A percentile compares a stretch with the other conserved stretches of the same genome.
Evolutionary conservation across 495 filamentous ascomycete species (phyloP).

Genomic region (Emericellopsis terricola): DNA sequence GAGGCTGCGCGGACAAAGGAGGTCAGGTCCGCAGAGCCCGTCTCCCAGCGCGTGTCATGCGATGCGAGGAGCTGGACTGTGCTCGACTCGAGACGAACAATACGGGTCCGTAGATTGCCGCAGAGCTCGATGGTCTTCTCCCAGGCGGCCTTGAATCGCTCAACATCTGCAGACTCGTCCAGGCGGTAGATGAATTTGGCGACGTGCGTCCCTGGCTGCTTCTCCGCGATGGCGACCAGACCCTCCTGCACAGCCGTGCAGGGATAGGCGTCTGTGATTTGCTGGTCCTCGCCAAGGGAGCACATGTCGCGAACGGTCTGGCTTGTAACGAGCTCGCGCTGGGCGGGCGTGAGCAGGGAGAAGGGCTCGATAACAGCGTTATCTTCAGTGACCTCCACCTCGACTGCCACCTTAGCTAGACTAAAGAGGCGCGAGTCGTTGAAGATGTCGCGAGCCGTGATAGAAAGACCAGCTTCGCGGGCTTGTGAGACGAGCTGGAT

Average conservation of each 20-base stretch:
- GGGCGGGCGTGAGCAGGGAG: constrained; percentile 19
- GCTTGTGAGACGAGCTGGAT: constrained; percentile 28
- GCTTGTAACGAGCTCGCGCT: constrained; percentile 11
- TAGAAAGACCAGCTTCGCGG: constrained; percentile 7
- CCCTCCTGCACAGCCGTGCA: constrained; percentile 38
- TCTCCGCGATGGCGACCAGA: constrained; percentile 24
- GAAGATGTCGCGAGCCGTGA: constrained; percentile 23
- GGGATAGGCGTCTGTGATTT: constrained; percentile 39
- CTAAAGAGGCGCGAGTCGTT: constrained; percentile 9
- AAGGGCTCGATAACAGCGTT: constrained; percentile 19
- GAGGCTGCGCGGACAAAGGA: background rate
- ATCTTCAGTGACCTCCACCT: background rate
- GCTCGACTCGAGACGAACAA: constrained; percentile 17
- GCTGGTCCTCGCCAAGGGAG: constrained; percentile 12
- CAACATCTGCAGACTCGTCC: constrained; percentile 16
- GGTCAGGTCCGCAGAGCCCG: background rate
- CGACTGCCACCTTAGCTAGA: constrained; percentile 7
- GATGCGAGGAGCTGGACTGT: constrained; percentile 10
- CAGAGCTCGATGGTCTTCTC: constrained; percentile 29
- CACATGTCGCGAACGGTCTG: constrained; percentile 29
- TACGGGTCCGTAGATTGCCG: constrained; percentile 51
- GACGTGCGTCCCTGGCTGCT: constrained; percentile 21
- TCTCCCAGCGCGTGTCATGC: constrained; percentile 5
- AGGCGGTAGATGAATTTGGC: constrained; percentile 24
- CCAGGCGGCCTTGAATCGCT: constrained; percentile 31